Evolutionary conservation across 805 yeast genomes (phyloP).

Genomic region (Zygoascus tannicola): DNA sequence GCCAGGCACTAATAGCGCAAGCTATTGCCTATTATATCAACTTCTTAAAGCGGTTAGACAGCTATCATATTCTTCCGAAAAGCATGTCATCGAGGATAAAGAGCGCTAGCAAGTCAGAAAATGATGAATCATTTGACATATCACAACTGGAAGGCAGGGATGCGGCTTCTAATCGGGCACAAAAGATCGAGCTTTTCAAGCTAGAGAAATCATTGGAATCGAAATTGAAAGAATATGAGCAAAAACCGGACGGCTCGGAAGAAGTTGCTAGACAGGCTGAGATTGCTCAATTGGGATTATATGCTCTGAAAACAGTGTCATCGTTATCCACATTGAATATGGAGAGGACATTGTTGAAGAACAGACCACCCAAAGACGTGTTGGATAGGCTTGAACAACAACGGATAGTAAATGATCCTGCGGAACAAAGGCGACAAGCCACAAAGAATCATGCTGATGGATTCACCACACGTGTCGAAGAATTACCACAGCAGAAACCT

Average conservation of each 20-base stretch:
- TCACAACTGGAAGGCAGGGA: slow-evolving; percentile 16
- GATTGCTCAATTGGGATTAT: slow-evolving; percentile 44
- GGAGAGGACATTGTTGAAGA: slow-evolving; percentile 55
- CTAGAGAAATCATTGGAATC: slow-evolving; percentile 44
- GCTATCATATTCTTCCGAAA: slow-evolving; percentile 18
- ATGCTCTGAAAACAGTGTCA: slow-evolving; percentile 45
- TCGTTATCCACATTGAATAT: slow-evolving; percentile 48
- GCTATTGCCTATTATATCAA: slow-evolving; percentile 19
- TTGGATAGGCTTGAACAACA: background rate
- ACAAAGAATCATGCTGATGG: slow-evolving; percentile 27
- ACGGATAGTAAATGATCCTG: slow-evolving; percentile 3
- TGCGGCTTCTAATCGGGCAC: slow-evolving; percentile 46
- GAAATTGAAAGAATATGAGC: slow-evolving; percentile 31
- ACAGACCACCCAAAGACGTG: slow-evolving; percentile 11
- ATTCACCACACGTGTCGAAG: slow-evolving; percentile 59
- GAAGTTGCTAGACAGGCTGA: slow-evolving; percentile 50
- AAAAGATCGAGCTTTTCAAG: slow-evolving; percentile 62
- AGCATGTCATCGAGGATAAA: slow-evolving; percentile 7
- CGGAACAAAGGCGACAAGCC: background rate
- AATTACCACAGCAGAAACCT: slow-evolving; percentile 26
- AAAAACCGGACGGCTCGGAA: slow-evolving; percentile 38
- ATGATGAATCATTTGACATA: slow-evolving; percentile 4
- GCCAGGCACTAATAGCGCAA: slow-evolving; percentile 12
- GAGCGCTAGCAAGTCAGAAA: slow-evolving; percentile 5
- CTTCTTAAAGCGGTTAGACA: slow-evolving; percentile 18